These are phyloP conservation scores for Microbotryomycetes sp. DNA, from an alignment of 1,284 basidiomycete genomes.

Conservation along the genomic window DNA sequence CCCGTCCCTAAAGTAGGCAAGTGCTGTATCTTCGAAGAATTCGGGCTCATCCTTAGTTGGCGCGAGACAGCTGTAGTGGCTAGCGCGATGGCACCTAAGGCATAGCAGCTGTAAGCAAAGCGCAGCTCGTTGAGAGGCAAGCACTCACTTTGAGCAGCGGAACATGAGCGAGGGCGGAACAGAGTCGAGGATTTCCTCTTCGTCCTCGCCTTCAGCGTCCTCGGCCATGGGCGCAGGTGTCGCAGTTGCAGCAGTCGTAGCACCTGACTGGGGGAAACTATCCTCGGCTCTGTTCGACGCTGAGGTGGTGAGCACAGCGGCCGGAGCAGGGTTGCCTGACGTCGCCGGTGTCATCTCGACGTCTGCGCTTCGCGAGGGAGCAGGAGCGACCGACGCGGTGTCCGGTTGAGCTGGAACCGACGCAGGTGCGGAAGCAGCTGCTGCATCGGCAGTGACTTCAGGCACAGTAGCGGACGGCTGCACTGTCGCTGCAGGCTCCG, in stretches of 20 bases:
- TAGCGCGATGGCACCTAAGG: constrained; percentile 28
- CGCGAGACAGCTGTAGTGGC: constrained; percentile 33
- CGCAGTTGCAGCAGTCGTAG: not conserved
- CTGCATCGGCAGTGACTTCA: not conserved
- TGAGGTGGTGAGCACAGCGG: not conserved
- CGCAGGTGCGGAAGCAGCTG: too few relatives aligned
- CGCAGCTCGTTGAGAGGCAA: too few relatives aligned
- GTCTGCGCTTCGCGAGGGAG: too few relatives aligned
- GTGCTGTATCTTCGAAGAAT: not conserved
- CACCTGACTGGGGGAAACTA: not conserved
- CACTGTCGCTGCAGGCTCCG: not conserved
- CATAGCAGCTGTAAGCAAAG: not conserved
- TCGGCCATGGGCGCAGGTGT: not conserved
- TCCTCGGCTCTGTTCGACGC: not conserved
- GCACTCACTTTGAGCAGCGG: constrained; percentile 16
- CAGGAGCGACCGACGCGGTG: too few relatives aligned
- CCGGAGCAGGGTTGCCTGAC: too few relatives aligned
- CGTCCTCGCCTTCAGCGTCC: not conserved
- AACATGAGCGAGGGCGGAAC: constrained; percentile 12
- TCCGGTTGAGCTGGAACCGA: too few relatives aligned
- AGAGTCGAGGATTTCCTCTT: not conserved
- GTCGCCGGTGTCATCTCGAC: not conserved
- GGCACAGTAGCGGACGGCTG: too few relatives aligned
- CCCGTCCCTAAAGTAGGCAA: constrained; percentile 49
- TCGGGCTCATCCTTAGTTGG: constrained; percentile 3